Base-by-base conservation (phyloP, 2,329 filamentous ascomycete species). In the Stagonosporopsis cucurbitacearum region DNA sequence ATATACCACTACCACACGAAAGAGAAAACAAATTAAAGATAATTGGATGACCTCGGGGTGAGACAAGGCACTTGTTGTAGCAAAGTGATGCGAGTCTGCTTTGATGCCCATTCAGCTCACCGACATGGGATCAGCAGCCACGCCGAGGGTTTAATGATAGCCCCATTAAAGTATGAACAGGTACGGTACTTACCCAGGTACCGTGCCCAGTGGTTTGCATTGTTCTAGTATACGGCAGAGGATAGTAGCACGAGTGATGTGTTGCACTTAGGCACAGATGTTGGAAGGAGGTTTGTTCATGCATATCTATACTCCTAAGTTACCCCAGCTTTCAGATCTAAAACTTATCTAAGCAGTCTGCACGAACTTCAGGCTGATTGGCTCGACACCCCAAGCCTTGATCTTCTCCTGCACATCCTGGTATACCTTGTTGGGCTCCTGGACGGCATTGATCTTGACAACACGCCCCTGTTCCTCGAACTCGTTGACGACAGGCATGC, bases 401-500 rank as follows among this genome's bases (percentile, higher is more conserved):
- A 75, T 60, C 56, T 62, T 69, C 45, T 54, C 61, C 63, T 73
- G 64, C 50, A 88, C 82, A 51, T 80, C 73, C 62, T 77, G 73
- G 73, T 88, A 88, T 17, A 89, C 85, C 58, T 85, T 82, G 25
- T 91, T 87, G 2, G 91, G 88, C 7, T 78, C 69, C 39, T 85
- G 83, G 23, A 87, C 88, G 26, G 93, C 91, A 67, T 88, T 82
- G 40, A 98, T 84, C 79, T 88, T 90, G 74, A 96, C 85, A 15
- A 98, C 92, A 73, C 88, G 88, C 67, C 85, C 87, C 78, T 93
- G 82, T 68, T 82, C 81, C 71, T 89, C 87, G 75, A 90, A 98
- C 74, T 91, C 86, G 66, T 96, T 84, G 50, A 99, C 92, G 42
- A 98, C 95, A 23, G 95, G 95, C 94, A 98, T 97, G 79, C 92